phyloP scores from a whole-genome alignment of 129 eudicot species.

The Flaveria ramosissima region DNA sequence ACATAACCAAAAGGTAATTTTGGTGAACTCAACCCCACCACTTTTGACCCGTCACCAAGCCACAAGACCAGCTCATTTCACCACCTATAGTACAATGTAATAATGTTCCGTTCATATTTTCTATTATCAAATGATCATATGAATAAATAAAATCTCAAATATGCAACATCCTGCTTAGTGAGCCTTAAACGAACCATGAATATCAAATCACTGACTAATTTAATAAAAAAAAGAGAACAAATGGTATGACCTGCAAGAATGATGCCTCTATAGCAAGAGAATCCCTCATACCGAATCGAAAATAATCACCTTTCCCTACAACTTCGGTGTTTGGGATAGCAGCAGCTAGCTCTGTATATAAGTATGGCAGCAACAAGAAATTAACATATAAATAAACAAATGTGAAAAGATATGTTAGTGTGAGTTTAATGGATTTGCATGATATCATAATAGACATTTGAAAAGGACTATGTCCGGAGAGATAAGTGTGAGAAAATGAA shows the following conservation, averaged over 20 bases:
- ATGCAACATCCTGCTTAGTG: conserved; percentile 9
- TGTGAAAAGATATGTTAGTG: not conserved
- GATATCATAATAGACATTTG: not conserved
- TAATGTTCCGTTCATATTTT: not conserved
- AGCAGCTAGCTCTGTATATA: conserved; percentile 76
- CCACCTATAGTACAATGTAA: not conserved
- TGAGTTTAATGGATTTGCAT: conserved; percentile 12
- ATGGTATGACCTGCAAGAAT: conserved; percentile 78
- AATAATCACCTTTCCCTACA: conserved; percentile 95
- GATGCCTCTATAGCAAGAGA: conserved; percentile 98
- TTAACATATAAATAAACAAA: conserved; percentile 3
- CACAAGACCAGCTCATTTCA: not conserved
- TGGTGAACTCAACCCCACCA: not conserved
- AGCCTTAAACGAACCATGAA: conserved; percentile 5
- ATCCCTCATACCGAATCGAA: conserved; percentile 98
- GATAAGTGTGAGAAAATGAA: not conserved
- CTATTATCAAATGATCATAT: conserved; percentile 8
- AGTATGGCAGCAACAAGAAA: conserved; percentile 23
- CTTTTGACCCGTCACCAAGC: not conserved
- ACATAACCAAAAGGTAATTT: not conserved
- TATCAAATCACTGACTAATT: not conserved
- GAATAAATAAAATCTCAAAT: conserved; percentile 15
- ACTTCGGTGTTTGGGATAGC: conserved; percentile 75
- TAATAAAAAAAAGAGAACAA: not conserved
- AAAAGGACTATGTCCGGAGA: not conserved